A percentile compares a stretch with the other conserved stretches of the same genome.
phyloP scores from a whole-genome alignment of 2,329 filamentous ascomycete genomes.

The Huntiella decipiens region DNA sequence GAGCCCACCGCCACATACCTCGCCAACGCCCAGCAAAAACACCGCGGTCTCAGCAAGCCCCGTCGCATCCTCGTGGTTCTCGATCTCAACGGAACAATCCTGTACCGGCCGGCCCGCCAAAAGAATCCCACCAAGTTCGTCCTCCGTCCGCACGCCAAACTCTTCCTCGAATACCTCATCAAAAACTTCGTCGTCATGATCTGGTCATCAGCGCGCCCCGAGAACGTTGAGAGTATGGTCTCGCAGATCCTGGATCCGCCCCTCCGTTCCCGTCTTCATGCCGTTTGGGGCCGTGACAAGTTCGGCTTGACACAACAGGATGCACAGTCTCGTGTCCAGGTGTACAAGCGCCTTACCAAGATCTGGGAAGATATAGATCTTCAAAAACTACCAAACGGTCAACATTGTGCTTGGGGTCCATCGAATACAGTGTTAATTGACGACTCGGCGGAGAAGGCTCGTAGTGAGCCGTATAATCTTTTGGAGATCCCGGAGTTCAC shows the following conservation, averaged over 20 bases:
- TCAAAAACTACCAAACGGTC: conserved; percentile 25
- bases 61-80: conserved; percentile 62
- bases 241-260: conserved; percentile 38
- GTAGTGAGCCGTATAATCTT: conserved; percentile 67
- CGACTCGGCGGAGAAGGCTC: conserved; percentile 63
- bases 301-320: conserved; percentile 47
- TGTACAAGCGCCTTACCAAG: conserved; percentile 66
- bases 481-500: conserved; percentile 63
- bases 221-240: conserved; percentile 55
- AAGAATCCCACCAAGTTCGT: conserved; percentile 32
- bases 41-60: conserved; percentile 24
- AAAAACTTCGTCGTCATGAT: conserved; percentile 62
- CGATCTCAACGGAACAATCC: conserved; percentile 83
- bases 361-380: conserved; percentile 45
- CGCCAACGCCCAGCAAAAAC: conserved; percentile 26
- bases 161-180: conserved; percentile 59
- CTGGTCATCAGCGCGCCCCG: conserved; percentile 69
- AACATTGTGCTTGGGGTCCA: conserved; percentile 44
- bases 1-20: conserved; percentile 42
- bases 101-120: conserved; percentile 43
- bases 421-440: conserved; percentile 80
- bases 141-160: conserved; percentile 44
- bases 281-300: conserved; percentile 59
- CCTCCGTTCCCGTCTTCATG: conserved; percentile 38
- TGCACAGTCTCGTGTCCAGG: conserved; percentile 55